Evolutionary conservation across 495 filamentous ascomycete genomes (phyloP).

Genomic region (Parathielavia hyrcaniae): DNA sequence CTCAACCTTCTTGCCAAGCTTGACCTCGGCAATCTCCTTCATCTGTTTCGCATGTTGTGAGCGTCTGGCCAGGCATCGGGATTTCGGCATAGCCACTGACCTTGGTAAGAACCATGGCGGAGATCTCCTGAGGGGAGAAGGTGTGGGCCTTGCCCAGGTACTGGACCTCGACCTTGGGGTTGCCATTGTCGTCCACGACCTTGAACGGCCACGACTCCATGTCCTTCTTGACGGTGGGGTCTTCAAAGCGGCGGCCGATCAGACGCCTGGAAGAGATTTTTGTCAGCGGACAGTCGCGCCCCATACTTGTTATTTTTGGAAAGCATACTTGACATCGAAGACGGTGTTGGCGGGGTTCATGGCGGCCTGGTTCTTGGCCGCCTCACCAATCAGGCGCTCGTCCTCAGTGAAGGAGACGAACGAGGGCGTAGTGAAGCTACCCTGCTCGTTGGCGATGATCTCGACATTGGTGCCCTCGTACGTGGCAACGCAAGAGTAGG

Average conservation of each 20-base stretch:
- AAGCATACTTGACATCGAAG: constrained; percentile 82
- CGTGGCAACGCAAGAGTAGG: constrained; percentile 98
- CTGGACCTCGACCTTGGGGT: constrained; percentile 89
- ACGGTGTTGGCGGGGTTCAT: constrained; percentile 98
- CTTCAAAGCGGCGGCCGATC: constrained; percentile 89
- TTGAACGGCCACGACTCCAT: constrained; percentile 99
- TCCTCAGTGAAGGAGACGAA: constrained; percentile 98
- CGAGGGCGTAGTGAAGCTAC: constrained; percentile 95
- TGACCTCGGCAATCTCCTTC: constrained; percentile 95
- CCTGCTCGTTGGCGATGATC: constrained; percentile 99
- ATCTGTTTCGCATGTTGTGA: constrained; percentile 50
- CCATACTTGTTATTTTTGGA: background rate
- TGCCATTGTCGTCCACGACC: constrained; percentile 80
- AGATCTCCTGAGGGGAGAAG: constrained; percentile 98
- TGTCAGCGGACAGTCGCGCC: constrained; percentile 26
- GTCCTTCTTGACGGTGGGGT: constrained; percentile 96
- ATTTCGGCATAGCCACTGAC: constrained; percentile 38
- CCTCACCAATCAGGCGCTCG: constrained; percentile 97
- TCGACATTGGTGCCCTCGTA: constrained; percentile 99
- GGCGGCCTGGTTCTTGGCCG: constrained; percentile 98
- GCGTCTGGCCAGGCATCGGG: background rate
- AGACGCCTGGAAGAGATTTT: constrained; percentile 56
- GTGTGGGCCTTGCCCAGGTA: constrained; percentile 90
- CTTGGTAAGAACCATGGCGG: constrained; percentile 89
- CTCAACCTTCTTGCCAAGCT: constrained; percentile 94